These are phyloP conservation scores for Naematelia aurantialba DNA, from an alignment of 768 basidiomycete genomes.

Conservation along the genomic window DNA sequence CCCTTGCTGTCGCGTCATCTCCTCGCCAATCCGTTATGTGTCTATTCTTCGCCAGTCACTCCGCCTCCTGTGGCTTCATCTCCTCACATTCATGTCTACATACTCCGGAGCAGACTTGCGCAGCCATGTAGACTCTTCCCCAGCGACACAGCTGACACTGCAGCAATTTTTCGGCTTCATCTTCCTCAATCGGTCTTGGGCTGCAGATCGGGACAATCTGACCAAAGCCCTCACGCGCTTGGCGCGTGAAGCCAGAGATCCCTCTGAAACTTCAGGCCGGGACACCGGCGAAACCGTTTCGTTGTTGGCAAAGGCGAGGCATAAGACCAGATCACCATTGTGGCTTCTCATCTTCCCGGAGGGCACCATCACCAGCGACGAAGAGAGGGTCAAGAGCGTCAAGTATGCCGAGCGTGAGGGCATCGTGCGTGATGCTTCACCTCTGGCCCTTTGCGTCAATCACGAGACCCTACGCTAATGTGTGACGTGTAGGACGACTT, in stretches of 20 bases:
- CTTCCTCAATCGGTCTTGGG: constrained; percentile 87
- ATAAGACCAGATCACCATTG: constrained; percentile 55
- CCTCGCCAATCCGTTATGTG: background rate
- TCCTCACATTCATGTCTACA: background rate
- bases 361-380: constrained; percentile 83
- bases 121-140: no score
- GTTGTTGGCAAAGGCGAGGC: background rate
- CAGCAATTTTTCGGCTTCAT: constrained; percentile 93
- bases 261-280: constrained; percentile 10
- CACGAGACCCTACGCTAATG: no score
- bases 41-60: background rate
- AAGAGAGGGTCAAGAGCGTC: constrained; percentile 79
- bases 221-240: constrained; percentile 64
- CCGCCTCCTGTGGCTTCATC: background rate
- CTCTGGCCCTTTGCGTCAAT: background rate
- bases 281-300: constrained; percentile 1
- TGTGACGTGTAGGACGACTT: constrained; percentile 85
- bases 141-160: no score
- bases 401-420: constrained; percentile 84
- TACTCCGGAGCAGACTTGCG: no score
- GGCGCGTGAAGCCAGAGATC: constrained; percentile 53
- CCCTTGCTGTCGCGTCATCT: background rate
- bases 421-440: constrained; percentile 61
- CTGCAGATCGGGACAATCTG: constrained; percentile 69
- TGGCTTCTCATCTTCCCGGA: constrained; percentile 90